Percentiles rank a stretch among this genome's conserved stretches.
Evolutionary conservation across 805 yeast species (phyloP).

Genomic region (Ogataea sp.): DNA sequence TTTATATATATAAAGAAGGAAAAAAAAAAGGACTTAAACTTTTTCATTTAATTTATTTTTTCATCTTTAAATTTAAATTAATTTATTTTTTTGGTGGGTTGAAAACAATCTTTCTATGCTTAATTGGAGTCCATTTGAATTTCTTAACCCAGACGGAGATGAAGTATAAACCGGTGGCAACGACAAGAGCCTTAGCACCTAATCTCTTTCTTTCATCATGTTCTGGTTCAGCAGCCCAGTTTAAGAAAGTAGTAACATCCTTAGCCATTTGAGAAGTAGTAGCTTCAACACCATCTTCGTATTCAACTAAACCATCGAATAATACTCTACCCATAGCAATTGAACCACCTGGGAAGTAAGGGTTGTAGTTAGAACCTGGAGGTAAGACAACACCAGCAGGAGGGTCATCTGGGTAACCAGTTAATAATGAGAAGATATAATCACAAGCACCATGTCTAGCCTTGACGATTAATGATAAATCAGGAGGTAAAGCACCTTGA

Average conservation of each 20-base stretch:
- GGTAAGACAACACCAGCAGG: slow-evolving; percentile 96
- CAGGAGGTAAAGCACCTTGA: slow-evolving; percentile 99
- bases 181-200: slow-evolving; percentile 87
- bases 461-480: slow-evolving; percentile 91
- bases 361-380: slow-evolving; percentile 95
- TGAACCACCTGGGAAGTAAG: slow-evolving; percentile 99
- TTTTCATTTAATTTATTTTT: too few relatives aligned
- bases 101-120: slow-evolving; percentile 89
- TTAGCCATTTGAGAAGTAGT: slow-evolving; percentile 99
- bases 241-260: slow-evolving; percentile 91
- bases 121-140: slow-evolving; percentile 96
- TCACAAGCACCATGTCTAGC: slow-evolving; percentile 99
- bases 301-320: slow-evolving; percentile 95
- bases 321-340: slow-evolving; percentile 99
- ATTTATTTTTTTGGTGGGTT: slow-evolving; percentile 76
- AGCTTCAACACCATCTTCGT: slow-evolving; percentile 98
- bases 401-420: slow-evolving; percentile 98
- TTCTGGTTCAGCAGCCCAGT: slow-evolving; percentile 99
- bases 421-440: slow-evolving; percentile 87
- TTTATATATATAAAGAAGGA: background rate
- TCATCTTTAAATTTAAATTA: background rate
- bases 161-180: slow-evolving; percentile 71
- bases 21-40: too few relatives aligned
- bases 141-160: slow-evolving; percentile 88
- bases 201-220: slow-evolving; percentile 96